phyloP scores from a whole-genome alignment of 2,329 filamentous ascomycete genomes.

The Phaeomoniella chlamydospora region DNA sequence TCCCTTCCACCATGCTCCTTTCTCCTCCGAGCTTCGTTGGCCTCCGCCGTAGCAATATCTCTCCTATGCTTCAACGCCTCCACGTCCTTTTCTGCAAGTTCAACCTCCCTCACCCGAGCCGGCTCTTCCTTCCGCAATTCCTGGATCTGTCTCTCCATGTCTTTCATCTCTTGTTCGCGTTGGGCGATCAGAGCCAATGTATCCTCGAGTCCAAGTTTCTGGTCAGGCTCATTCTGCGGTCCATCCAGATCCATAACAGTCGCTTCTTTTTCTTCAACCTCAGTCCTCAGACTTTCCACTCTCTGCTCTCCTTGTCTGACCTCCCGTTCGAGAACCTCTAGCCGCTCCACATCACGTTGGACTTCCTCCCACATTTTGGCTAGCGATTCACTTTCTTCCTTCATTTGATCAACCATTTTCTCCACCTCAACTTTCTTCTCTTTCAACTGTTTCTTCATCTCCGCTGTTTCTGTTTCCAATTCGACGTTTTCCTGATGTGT shows the following conservation, averaged over 20 bases:
- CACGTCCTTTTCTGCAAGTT: constrained; percentile 29
- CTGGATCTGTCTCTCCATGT: constrained; percentile 25
- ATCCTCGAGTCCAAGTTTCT: constrained; percentile 14
- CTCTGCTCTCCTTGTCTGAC: constrained; percentile 25
- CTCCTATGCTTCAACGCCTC: constrained; percentile 26
- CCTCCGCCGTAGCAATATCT: constrained; percentile 29
- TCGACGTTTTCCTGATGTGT: constrained; percentile 68
- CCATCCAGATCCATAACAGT: constrained; percentile 14
- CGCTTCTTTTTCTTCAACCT: constrained; percentile 23
- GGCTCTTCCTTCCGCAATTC: constrained; percentile 27
- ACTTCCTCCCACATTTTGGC: constrained; percentile 38
- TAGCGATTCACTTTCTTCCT: constrained; percentile 51
- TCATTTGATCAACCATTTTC: constrained; percentile 57
- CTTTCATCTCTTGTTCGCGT: constrained; percentile 23
- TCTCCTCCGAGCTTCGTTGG: constrained; percentile 26
- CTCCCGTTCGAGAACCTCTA: constrained; percentile 25
- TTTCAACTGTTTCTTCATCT: constrained; percentile 62
- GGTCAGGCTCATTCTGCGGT: constrained; percentile 5
- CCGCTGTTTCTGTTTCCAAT: constrained; percentile 54
- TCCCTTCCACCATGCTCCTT: constrained; percentile 28
- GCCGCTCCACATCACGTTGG: constrained; percentile 26
- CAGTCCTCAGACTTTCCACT: constrained; percentile 25
- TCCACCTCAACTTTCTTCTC: constrained; percentile 66
- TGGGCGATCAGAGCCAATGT: constrained; percentile 24
- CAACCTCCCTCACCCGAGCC: constrained; percentile 26